Evolutionary conservation across 2,329 filamentous ascomycete species (phyloP).

Genomic region (Aspergillus bombycis): DNA sequence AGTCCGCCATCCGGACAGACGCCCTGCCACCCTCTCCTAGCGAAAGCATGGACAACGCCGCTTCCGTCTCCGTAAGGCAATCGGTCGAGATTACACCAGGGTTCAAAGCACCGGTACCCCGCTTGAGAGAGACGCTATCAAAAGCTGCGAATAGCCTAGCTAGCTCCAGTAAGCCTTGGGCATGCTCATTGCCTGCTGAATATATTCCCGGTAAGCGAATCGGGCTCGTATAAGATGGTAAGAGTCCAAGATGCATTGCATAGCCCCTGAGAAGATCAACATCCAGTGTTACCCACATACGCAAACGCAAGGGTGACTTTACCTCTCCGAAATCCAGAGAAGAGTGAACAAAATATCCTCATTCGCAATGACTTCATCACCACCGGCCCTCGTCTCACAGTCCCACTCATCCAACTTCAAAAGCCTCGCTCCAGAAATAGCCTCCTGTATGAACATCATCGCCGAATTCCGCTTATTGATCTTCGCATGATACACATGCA

Average conservation of each 20-base stretch:
- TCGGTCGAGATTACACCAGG: not conserved
- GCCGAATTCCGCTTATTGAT: constrained; percentile 31
- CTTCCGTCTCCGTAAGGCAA: constrained; percentile 26
- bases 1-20: constrained; percentile 31
- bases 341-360: constrained; percentile 30
- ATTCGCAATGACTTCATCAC: constrained; percentile 27
- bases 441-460: constrained; percentile 36
- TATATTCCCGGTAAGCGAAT: constrained; percentile 14
- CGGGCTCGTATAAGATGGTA: constrained; percentile 27
- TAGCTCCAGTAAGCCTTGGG: constrained; percentile 29
- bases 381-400: not conserved
- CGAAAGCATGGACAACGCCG: constrained; percentile 22
- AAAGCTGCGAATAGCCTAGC: constrained; percentile 30
- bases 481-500: constrained; percentile 38
- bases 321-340: constrained; percentile 37
- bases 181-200: constrained; percentile 20
- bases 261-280: constrained; percentile 28
- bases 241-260: constrained; percentile 34
- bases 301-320: not conserved
- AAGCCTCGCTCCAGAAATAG: constrained; percentile 27
- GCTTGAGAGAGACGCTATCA: constrained; percentile 21
- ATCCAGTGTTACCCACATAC: not conserved
- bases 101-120: not conserved
- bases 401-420: constrained; percentile 25
- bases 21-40: constrained; percentile 16